phyloP scores from a whole-genome alignment of 169 alveolate species.

The Eimeria sp. region DNA sequence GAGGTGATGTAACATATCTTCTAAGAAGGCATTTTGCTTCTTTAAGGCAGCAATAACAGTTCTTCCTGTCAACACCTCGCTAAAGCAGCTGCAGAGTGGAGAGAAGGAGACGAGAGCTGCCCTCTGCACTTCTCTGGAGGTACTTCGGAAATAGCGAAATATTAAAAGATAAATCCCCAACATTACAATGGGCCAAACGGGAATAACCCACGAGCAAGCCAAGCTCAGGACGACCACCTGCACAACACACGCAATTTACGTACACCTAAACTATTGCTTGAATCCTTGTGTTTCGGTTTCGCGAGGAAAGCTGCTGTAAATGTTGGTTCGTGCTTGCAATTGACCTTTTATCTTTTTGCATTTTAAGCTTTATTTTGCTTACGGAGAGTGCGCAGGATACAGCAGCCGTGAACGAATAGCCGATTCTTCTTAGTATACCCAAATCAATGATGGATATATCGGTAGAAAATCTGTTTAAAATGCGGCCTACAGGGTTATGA shows the following conservation, averaged over 20 bases:
- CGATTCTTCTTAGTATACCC: conserved; percentile 83
- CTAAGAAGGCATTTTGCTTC: not conserved
- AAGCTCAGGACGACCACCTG: conserved; percentile 82
- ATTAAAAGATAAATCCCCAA: conserved; percentile 80
- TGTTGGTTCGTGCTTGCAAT: not conserved
- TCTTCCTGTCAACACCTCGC: conserved; percentile 64
- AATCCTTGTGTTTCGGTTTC: not conserved
- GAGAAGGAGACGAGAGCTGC: conserved; percentile 81
- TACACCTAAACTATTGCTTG: not conserved
- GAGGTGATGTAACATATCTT: conserved; percentile 14
- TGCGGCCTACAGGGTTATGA: conserved; percentile 88
- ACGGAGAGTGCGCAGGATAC: conserved; percentile 79
- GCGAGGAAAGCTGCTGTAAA: not conserved
- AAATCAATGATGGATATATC: conserved; percentile 87
- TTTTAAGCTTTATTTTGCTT: not conserved
- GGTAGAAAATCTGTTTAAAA: conserved; percentile 88
- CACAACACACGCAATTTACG: not conserved
- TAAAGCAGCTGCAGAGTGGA: conserved; percentile 74
- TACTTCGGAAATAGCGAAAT: conserved; percentile 85
- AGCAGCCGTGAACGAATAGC: conserved; percentile 81
- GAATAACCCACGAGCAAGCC: conserved; percentile 80
- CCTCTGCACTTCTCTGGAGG: conserved; percentile 87
- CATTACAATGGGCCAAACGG: conserved; percentile 84
- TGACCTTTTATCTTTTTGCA: not conserved
- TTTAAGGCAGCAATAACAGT: conserved; percentile 44